Base-by-base conservation (phyloP, 2,329 filamentous ascomycete species). In the Trichoderma simmonsii region DNA sequence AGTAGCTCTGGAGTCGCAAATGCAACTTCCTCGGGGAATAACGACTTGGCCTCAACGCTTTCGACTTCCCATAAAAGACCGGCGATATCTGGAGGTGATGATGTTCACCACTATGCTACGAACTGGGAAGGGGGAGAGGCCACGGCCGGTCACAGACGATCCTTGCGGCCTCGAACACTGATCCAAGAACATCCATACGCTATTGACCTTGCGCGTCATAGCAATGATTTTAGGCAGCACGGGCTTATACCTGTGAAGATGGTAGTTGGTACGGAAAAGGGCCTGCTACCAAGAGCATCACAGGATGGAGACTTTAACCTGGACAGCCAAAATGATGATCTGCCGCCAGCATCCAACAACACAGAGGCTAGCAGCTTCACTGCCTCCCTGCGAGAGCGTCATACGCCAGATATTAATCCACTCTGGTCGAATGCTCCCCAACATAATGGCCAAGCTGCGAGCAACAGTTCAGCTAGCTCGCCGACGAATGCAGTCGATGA, bases 101-200 rank as follows among this genome's bases (percentile, higher is more conserved):
- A 62, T 11, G 48, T 75, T 14, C 73, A 71, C 8, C 67, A 71
- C 14, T 71, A 73, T 61, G 65, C 28, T 26, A 74, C 78, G 48
- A 78, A 51, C 71, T 76, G 75, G 26, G 75, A 75, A 51, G 76
- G 75, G 21, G 73, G 72, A 36, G 78, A 78, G 69, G 73, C 75
- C 14, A 76, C 79, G 6, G 76, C 82, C 32, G 80, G 79, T 14
- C 79, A 82, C 60, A 82, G 84, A 73, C 84, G 87, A 39, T 88
- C 85, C 4, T 79, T 90, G n/a, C 84, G 88, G 7, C 87, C 87
- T 1, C 84, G 88, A 24, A 90, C 89, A 73, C 87, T 87, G 1
- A 90, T 90, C 7, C 88, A 90, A 76, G 83, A 89, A 75, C 87
- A 89, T 59, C 88, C 88, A 4, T 90, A 90, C 73, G 79, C 86